phyloP scores from a whole-genome alignment of 2,329 filamentous ascomycete species.

The Penicillium capsulatum region DNA sequence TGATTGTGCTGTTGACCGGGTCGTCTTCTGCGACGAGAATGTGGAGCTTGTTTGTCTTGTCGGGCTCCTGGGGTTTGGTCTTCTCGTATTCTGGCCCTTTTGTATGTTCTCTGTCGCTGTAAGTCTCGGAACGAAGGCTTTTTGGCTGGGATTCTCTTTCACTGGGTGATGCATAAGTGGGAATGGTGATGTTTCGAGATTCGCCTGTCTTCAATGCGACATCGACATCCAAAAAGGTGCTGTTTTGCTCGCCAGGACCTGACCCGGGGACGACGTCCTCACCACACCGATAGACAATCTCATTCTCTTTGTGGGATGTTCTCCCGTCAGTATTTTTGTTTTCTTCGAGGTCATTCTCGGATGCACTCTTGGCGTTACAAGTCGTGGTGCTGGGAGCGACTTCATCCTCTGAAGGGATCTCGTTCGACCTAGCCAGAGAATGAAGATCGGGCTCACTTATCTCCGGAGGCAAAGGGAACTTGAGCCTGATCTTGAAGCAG shows the following conservation, averaged over 20 bases:
- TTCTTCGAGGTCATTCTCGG: too few relatives aligned
- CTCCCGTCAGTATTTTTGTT: background rate
- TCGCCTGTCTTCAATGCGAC: constrained; percentile 10
- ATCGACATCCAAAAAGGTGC: constrained; percentile 11
- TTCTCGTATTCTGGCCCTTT: background rate
- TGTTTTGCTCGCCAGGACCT: background rate
- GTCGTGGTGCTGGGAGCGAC: too few relatives aligned
- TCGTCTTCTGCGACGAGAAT: constrained; percentile 85
- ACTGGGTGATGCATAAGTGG: constrained; percentile 1
- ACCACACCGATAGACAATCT: constrained; percentile 13
- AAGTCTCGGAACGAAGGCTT: too few relatives aligned
- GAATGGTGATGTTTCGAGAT: constrained; percentile 11
- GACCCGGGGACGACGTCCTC: constrained; percentile 3
- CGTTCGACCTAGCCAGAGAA: too few relatives aligned
- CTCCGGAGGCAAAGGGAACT: constrained; percentile 61
- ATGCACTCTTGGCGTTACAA: too few relatives aligned
- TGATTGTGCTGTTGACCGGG: constrained; percentile 76
- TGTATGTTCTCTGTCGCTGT: too few relatives aligned
- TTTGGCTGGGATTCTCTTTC: too few relatives aligned
- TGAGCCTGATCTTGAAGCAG: constrained; percentile 72
- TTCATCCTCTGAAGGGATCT: too few relatives aligned
- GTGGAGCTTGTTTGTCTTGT: constrained; percentile 6
- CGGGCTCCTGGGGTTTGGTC: background rate
- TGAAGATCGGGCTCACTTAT: constrained; percentile 3
- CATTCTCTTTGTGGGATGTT: background rate